Evolutionary conservation across 331 rosid genomes (phyloP).

Genomic region (Erythrophleum ivorense): DNA sequence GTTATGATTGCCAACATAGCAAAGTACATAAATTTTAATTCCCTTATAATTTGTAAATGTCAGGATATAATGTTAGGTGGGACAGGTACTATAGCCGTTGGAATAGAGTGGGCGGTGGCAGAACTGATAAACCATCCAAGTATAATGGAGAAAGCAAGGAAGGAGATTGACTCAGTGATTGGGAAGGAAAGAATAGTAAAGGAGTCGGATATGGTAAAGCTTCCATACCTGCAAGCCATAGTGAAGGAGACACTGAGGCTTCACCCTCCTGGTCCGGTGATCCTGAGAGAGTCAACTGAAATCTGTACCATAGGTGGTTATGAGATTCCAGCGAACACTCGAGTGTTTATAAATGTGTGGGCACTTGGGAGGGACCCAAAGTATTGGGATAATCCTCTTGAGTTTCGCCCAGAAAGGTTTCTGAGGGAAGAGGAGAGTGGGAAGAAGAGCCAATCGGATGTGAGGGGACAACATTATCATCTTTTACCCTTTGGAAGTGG

Average conservation of each 20-base stretch:
- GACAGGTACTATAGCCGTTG: not conserved
- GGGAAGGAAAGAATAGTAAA: conserved; percentile 18
- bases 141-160: conserved; percentile 17
- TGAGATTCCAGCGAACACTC: conserved; percentile 19
- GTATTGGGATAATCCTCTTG: conserved; percentile 19
- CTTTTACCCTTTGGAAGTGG: conserved; percentile 42
- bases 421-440: not conserved
- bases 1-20: no score
- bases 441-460: conserved; percentile 6
- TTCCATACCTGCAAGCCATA: conserved; percentile 38
- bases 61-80: conserved; percentile 12
- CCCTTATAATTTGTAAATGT: not conserved
- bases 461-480: conserved; percentile 38
- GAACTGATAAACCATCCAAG: conserved; percentile 10
- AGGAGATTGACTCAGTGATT: conserved; percentile 27
- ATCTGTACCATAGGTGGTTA: conserved; percentile 17
- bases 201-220: conserved; percentile 17
- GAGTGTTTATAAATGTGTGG: conserved; percentile 22
- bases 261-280: conserved; percentile 23
- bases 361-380: conserved; percentile 34
- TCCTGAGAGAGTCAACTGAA: conserved; percentile 16
- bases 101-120: conserved; percentile 17
- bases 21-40: not conserved
- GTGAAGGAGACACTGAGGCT: conserved; percentile 32
- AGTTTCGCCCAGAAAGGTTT: conserved; percentile 37